A percentile compares a stretch with the other conserved stretches of the same genome.
phyloP scores from a whole-genome alignment of 306 rosid species.

The Ormosia semicastrata region DNA sequence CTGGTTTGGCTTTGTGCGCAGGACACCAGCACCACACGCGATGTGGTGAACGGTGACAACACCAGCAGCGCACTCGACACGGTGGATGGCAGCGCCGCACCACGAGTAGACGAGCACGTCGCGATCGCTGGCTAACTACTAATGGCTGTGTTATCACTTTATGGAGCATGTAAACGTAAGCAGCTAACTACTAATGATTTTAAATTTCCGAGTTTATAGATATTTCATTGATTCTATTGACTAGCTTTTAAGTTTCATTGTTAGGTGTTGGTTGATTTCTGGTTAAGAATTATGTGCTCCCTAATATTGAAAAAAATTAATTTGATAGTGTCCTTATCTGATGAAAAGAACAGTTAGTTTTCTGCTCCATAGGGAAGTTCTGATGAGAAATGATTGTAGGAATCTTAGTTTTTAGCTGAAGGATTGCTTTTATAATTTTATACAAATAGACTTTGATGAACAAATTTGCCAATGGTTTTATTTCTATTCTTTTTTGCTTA shows the following conservation, averaged over 20 bases:
- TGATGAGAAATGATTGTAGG: background rate
- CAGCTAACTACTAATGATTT: slow-evolving; percentile 2
- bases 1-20: no score
- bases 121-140: no score
- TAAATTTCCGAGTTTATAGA: background rate
- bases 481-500: background rate
- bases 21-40: no score
- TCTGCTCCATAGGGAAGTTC: background rate
- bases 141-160: slow-evolving; percentile 43
- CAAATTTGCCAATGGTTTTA: background rate
- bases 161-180: slow-evolving; percentile 54
- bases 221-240: slow-evolving; percentile 13
- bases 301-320: background rate
- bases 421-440: background rate
- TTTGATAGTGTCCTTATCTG: background rate
- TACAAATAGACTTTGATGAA: background rate
- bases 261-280: slow-evolving; percentile 10
- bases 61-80: no score
- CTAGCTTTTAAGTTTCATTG: background rate
- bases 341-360: background rate
- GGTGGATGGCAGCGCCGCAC: no score
- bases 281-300: background rate
- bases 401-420: slow-evolving; percentile 18
- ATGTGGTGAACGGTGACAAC: no score
- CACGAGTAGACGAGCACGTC: no score